These are phyloP conservation scores for Carnegiea gigantea DNA, from an alignment of 179 eudicot genomes.

Conservation along the genomic window DNA sequence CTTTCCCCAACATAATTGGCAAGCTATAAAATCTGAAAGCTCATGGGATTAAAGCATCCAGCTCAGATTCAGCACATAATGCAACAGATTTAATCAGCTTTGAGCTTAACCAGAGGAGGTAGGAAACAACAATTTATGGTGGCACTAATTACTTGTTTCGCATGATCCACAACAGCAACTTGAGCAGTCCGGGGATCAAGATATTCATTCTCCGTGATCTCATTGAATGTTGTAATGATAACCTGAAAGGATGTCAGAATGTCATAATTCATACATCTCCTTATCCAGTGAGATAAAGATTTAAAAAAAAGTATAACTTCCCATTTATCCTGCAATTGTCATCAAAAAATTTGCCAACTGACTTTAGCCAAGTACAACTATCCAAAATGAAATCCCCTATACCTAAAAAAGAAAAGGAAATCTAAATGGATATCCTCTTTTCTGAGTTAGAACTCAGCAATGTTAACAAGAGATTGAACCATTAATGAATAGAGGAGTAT, in stretches of 20 bases:
- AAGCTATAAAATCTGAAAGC: not conserved
- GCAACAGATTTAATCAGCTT: not conserved
- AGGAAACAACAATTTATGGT: not conserved
- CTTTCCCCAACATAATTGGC: not conserved
- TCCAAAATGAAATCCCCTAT: not conserved
- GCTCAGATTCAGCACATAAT: not conserved
- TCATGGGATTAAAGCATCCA: not conserved
- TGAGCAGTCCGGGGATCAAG: conserved; percentile 94
- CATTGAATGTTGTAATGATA: conserved; percentile 63
- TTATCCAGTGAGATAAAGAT: not conserved
- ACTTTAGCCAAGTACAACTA: not conserved
- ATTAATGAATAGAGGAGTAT: too few relatives aligned
- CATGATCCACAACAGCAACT: conserved; percentile 83
- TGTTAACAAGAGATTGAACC: too few relatives aligned
- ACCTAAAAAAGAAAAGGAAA: too few relatives aligned
- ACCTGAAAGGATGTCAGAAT: conserved; percentile 47
- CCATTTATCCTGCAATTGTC: not conserved
- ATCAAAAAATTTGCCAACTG: not conserved
- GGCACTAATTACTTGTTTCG: conserved; percentile 67
- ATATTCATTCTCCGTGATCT: conserved; percentile 68
- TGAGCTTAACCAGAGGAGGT: not conserved
- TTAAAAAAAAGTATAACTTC: not conserved
- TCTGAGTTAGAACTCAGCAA: too few relatives aligned
- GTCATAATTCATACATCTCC: conserved; percentile 7
- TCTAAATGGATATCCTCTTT: too few relatives aligned